Evolutionary conservation across 2,329 filamentous ascomycete genomes (phyloP).

Genomic region (Nemania sp.): DNA sequence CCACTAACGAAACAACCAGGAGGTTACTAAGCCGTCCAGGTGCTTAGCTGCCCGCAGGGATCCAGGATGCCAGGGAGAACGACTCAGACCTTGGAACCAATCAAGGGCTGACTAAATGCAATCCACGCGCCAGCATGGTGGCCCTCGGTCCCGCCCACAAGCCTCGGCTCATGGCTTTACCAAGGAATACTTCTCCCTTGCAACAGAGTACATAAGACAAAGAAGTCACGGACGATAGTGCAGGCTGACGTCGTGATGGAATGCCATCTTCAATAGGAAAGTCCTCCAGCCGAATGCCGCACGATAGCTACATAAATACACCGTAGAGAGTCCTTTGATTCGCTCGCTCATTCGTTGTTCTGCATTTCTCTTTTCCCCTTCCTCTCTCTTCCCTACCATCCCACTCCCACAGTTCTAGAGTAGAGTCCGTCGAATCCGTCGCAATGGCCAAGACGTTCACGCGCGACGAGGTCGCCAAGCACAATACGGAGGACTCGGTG

Average conservation of each 20-base stretch:
- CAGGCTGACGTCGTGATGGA: constrained; percentile 12
- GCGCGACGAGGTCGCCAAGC: constrained; percentile 76
- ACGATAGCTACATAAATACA: constrained; percentile 25
- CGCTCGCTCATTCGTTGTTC: neutral
- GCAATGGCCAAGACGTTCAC: constrained; percentile 62
- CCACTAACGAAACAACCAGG: constrained; percentile 13
- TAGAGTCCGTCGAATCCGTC: neutral
- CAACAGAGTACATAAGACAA: neutral
- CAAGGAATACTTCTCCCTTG: constrained; percentile 6
- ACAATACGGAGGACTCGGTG: constrained; percentile 79
- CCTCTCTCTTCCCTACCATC: neutral
- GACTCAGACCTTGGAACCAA: constrained; percentile 21
- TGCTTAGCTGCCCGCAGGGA: constrained; percentile 4
- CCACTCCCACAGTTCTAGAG: neutral
- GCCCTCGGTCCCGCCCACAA: constrained; percentile 3
- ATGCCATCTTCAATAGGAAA: constrained; percentile 16
- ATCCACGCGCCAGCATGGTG: constrained; percentile 9
- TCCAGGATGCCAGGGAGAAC: neutral
- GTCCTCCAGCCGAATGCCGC: constrained; percentile 15
- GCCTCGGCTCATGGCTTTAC: constrained; percentile 32
- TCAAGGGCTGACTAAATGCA: constrained; percentile 26
- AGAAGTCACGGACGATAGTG: constrained; percentile 24
- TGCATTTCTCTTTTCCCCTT: neutral
- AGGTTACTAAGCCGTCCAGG: neutral
- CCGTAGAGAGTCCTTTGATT: neutral